phyloP scores from a whole-genome alignment of 2,329 filamentous ascomycete species.

The Penicillium verrucosum region DNA sequence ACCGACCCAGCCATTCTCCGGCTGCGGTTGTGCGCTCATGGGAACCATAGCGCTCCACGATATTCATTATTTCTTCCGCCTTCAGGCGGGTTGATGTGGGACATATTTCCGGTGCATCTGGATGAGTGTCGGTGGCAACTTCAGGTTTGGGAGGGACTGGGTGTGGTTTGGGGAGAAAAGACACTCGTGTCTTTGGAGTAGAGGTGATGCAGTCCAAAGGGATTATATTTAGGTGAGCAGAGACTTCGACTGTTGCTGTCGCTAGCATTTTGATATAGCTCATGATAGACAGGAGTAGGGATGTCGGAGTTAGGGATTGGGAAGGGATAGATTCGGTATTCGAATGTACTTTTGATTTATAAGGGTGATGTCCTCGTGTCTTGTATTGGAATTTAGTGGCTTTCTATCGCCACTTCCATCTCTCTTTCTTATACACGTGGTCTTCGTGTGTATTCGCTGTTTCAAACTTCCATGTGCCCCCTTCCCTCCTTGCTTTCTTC shows the following conservation, averaged over 20 bases:
- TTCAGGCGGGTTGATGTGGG: not conserved
- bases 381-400: not conserved
- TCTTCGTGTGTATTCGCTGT: not conserved
- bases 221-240: not conserved
- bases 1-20: conserved; percentile 9
- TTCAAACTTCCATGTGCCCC: not conserved
- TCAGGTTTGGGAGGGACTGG: not conserved
- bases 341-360: not conserved
- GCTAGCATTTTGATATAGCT: conserved; percentile 4
- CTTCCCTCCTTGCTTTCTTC: not conserved
- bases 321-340: not conserved
- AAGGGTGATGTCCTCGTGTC: not conserved
- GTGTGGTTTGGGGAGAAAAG: not conserved
- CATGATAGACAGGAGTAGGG: not conserved
- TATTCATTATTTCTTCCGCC: conserved; percentile 2
- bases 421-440: not conserved
- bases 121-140: too few species aligned
- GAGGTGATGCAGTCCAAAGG: not conserved
- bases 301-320: not conserved
- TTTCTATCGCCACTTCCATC: not conserved
- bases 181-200: not conserved
- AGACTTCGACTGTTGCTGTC: not conserved
- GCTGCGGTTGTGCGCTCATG: not conserved
- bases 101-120: not conserved
- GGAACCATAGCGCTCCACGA: conserved; percentile 4